Evolutionary conservation across 2,329 filamentous ascomycete species (phyloP).

Genomic region (Diaporthe citriasiana): DNA sequence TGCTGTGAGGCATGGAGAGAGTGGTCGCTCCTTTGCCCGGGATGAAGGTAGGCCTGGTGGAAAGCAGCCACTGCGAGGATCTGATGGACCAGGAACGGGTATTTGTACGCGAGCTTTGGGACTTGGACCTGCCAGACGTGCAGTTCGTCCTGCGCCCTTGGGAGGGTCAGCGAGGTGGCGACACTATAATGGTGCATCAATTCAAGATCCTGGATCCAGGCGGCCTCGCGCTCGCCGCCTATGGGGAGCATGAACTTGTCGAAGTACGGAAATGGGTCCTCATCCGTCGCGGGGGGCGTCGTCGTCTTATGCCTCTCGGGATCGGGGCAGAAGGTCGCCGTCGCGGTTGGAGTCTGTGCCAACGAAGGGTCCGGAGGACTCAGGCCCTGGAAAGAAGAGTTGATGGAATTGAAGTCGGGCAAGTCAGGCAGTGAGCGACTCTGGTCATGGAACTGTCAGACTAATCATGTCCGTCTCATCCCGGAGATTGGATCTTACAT

Average conservation of each 20-base stretch:
- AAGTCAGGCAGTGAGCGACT: constrained; percentile 39
- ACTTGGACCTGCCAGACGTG: constrained; percentile 51
- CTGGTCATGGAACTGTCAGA: constrained; percentile 33
- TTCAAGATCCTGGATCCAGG: constrained; percentile 54
- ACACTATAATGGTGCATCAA: constrained; percentile 51
- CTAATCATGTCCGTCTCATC: neutral
- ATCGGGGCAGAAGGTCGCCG: constrained; percentile 7
- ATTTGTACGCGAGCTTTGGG: constrained; percentile 47
- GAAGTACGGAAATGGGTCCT: constrained; percentile 37
- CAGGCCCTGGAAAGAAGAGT: constrained; percentile 22
- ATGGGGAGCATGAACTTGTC: constrained; percentile 41
- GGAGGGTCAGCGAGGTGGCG: constrained; percentile 49
- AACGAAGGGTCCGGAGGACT: constrained; percentile 18
- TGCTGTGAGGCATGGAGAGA: constrained; percentile 51
- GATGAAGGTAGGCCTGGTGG: constrained; percentile 49
- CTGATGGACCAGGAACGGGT: constrained; percentile 51
- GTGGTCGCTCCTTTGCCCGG: constrained; percentile 46
- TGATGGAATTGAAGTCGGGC: constrained; percentile 28
- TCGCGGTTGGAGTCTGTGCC: constrained; percentile 8
- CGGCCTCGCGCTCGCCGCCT: constrained; percentile 38
- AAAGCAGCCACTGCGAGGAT: constrained; percentile 51
- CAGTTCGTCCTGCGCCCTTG: constrained; percentile 48
- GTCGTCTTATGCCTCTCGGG: constrained; percentile 23
- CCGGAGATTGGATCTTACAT: constrained; percentile 32
- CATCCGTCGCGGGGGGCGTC: constrained; percentile 3